These are phyloP conservation scores for Populus deltoides DNA, from an alignment of 345 rosid genomes.

Conservation along the genomic window DNA sequence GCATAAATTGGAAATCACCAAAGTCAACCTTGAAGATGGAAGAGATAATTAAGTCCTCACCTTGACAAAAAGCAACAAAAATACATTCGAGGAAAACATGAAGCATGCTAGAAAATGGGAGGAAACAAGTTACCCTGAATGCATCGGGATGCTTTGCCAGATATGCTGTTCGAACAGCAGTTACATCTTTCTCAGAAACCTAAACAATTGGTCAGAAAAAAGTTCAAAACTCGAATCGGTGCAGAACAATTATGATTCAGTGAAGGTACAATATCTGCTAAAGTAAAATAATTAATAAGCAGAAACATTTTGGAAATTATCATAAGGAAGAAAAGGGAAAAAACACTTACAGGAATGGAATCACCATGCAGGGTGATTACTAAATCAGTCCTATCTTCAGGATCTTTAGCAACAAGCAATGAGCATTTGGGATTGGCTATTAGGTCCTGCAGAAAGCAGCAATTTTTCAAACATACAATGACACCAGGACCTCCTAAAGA, in stretches of 20 bases:
- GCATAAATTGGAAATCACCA: slow-evolving; percentile 86
- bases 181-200: slow-evolving; percentile 65
- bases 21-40: slow-evolving; percentile 77
- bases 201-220: slow-evolving; percentile 23
- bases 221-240: background rate
- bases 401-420: slow-evolving; percentile 76
- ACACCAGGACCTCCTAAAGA: background rate
- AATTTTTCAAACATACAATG: background rate
- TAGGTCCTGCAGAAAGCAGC: slow-evolving; percentile 57
- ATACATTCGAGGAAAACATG: background rate
- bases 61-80: background rate
- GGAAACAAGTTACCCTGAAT: slow-evolving; percentile 66
- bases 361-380: slow-evolving; percentile 84
- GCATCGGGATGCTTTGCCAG: slow-evolving; percentile 88
- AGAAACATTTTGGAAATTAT: background rate
- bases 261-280: slow-evolving; percentile 1
- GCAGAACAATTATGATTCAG: background rate
- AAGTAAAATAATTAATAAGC: background rate
- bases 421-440: slow-evolving; percentile 83
- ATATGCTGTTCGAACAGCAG: slow-evolving; percentile 67
- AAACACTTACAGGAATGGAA: slow-evolving; percentile 62
- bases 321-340: background rate
- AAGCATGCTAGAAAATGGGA: slow-evolving; percentile 9
- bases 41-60: slow-evolving; percentile 12
- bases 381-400: slow-evolving; percentile 82